phyloP scores from a whole-genome alignment of 1,284 basidiomycete genomes.

The Irpex rosettiformis region DNA sequence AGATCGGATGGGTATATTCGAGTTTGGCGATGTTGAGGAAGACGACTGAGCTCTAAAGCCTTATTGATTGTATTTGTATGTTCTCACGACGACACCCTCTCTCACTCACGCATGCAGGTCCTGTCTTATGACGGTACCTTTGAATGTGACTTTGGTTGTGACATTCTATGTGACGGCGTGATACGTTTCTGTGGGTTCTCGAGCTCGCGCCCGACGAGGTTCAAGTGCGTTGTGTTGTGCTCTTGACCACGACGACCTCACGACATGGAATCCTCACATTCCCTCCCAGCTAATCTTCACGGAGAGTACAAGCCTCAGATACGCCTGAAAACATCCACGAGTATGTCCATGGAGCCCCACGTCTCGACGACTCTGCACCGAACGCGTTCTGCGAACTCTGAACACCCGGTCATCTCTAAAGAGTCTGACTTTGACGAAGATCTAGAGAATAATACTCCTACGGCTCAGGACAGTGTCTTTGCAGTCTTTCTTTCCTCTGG shows the following conservation, averaged over 20 bases:
- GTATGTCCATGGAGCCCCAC: slow-evolving; percentile 3
- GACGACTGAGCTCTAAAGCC: slow-evolving; percentile 38
- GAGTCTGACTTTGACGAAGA: background rate
- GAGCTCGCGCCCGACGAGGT: background rate
- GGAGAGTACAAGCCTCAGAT: background rate
- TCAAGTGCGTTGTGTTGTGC: background rate
- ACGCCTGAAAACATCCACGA: slow-evolving; percentile 3
- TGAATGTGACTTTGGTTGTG: background rate
- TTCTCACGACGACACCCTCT: background rate
- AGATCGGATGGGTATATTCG: slow-evolving; percentile 82
- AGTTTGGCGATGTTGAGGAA: slow-evolving; percentile 82
- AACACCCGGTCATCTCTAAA: background rate
- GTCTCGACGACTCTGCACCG: slow-evolving; percentile 6
- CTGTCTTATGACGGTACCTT: background rate
- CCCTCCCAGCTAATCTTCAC: slow-evolving; percentile 4
- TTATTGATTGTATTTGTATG: background rate
- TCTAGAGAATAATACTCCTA: background rate
- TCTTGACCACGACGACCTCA: background rate
- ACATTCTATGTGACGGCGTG: slow-evolving; percentile 1
- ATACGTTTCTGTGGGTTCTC: background rate
- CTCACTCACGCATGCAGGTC: background rate
- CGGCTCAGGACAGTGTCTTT: background rate
- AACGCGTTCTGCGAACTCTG: background rate
- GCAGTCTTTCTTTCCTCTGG: background rate
- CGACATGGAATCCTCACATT: slow-evolving; percentile 1